Percentiles rank a stretch among this genome's conserved stretches.
phyloP scores from a whole-genome alignment of 768 basidiomycete species.

The Podaxis rugospora region DNA sequence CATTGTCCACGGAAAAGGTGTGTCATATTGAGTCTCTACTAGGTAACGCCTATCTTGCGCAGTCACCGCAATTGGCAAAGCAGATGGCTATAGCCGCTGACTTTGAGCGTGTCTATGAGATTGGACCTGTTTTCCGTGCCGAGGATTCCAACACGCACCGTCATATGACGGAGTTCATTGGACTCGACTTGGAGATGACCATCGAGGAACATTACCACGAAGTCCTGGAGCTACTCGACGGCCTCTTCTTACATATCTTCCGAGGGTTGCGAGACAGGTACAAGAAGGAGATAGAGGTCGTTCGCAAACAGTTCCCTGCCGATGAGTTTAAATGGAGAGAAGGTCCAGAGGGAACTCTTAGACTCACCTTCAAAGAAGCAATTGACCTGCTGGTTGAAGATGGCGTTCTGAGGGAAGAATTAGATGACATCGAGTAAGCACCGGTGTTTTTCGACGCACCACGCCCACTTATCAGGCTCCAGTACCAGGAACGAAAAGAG shows the following conservation, averaged over 20 bases:
- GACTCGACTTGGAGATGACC: constrained; percentile 98
- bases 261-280: constrained; percentile 72
- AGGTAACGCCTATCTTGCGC: constrained; percentile 92
- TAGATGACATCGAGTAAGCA: constrained; percentile 88
- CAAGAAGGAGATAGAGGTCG: constrained; percentile 74
- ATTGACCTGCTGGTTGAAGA: constrained; percentile 84
- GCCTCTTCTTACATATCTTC: constrained; percentile 85
- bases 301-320: constrained; percentile 86
- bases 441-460: not conserved
- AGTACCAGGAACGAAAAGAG: constrained; percentile 96
- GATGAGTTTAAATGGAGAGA: constrained; percentile 96
- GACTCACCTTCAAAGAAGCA: constrained; percentile 83
- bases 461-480: constrained; percentile 9
- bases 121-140: constrained; percentile 94
- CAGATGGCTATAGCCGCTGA: constrained; percentile 99
- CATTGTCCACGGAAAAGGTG: not conserved
- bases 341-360: constrained; percentile 83
- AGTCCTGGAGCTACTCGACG: constrained; percentile 89
- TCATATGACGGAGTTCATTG: constrained; percentile 97
- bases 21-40: constrained; percentile 6
- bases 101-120: constrained; percentile 97
- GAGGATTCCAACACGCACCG: constrained; percentile 97
- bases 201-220: constrained; percentile 99
- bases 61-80: constrained; percentile 96
- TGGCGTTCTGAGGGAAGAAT: constrained; percentile 68